Conservation (phyloP, 1,284 basidiomycete genomes). For the Fomitopsis betulina region DNA sequence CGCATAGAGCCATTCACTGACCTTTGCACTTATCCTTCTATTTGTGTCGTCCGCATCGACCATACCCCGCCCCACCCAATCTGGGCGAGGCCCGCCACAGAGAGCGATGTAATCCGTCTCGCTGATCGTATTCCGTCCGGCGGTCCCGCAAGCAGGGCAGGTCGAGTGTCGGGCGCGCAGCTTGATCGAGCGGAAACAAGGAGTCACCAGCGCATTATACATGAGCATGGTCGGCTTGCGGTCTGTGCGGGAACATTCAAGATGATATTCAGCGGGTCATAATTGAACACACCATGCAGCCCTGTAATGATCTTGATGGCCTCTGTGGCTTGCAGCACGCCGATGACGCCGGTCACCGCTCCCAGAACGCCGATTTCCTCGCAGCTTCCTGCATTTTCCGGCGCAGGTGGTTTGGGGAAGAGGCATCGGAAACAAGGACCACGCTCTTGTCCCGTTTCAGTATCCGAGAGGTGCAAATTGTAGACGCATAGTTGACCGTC, state of each 20-base stretch:
- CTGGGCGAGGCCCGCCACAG: constrained; percentile 65
- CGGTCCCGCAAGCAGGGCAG: constrained; percentile 61
- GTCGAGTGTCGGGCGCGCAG: constrained; percentile 61
- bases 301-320: constrained; percentile 81
- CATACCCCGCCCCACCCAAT: constrained; percentile 58
- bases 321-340: constrained; percentile 88
- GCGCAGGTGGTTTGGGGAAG: constrained; percentile 74
- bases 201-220: constrained; percentile 64
- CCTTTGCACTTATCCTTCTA: constrained; percentile 48
- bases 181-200: constrained; percentile 82
- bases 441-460: not conserved
- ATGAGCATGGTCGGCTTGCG: constrained; percentile 60
- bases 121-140: constrained; percentile 37
- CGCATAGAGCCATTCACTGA: constrained; percentile 13
- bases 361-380: constrained; percentile 92
- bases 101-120: constrained; percentile 73
- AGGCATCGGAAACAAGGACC: constrained; percentile 96
- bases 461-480: constrained; percentile 36
- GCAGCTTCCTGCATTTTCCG: constrained; percentile 69
- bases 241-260: constrained; percentile 34
- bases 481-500: constrained; percentile 91
- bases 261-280: not conserved
- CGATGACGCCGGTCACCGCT: constrained; percentile 87
- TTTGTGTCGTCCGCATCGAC: constrained; percentile 25
- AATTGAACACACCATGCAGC: constrained; percentile 52